Conservation (phyloP, 2,329 filamentous ascomycete species). For the Neonectria ditissima region DNA sequence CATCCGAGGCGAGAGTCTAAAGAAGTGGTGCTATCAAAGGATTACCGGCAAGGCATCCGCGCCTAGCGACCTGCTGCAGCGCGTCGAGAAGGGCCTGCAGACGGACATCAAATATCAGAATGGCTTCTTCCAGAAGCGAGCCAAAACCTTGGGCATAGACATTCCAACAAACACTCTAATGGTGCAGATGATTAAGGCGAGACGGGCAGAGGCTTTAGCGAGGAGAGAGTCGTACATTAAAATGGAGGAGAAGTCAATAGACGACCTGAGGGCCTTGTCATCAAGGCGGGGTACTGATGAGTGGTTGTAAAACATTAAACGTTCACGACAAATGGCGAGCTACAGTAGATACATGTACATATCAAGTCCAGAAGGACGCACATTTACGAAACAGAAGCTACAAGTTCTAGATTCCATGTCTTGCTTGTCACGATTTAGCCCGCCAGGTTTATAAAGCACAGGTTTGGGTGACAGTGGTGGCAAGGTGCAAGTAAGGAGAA, state of each 20-base stretch:
- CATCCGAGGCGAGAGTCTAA: conserved; percentile 70
- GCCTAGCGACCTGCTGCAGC: conserved; percentile 74
- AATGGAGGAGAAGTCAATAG: conserved; percentile 51
- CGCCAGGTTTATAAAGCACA: too few relatives aligned
- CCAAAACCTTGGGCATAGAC: conserved; percentile 77
- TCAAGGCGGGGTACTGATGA: conserved; percentile 24
- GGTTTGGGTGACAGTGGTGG: too few relatives aligned
- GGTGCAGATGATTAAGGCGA: conserved; percentile 78
- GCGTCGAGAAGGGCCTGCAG: conserved; percentile 68
- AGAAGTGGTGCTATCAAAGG: conserved; percentile 64
- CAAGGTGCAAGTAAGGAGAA: too few relatives aligned
- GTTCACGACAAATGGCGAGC: conserved; percentile 7
- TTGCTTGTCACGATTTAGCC: too few relatives aligned
- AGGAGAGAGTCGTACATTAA: conserved; percentile 50
- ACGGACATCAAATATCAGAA: conserved; percentile 90
- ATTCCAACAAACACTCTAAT: conserved; percentile 80
- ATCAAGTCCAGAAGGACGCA: conserved; percentile 3
- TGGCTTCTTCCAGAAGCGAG: conserved; percentile 84
- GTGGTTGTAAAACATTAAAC: conserved; percentile 35
- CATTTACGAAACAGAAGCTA: neutral
- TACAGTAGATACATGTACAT: conserved; percentile 4
- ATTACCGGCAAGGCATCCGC: conserved; percentile 60
- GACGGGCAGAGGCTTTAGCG: conserved; percentile 56
- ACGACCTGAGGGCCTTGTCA: conserved; percentile 31
- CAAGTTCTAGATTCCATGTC: too few relatives aligned